Conservation (phyloP, 805 yeast species). For the Cyberlindnera euphorbiiphila region DNA sequence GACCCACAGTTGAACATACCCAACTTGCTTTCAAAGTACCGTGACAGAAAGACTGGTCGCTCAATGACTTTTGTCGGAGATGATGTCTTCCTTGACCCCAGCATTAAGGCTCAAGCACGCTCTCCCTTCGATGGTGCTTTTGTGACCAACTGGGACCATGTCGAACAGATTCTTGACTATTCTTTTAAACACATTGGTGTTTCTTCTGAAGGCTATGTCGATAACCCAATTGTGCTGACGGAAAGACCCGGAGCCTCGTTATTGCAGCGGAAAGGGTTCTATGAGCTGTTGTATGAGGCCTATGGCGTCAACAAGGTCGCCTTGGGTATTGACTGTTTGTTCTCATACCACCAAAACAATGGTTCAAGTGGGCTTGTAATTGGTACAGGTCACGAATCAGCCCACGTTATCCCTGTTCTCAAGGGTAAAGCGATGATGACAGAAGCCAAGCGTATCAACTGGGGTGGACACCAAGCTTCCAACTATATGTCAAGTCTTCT, state of each 20-base stretch:
- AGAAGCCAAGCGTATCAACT: slow-evolving; percentile 76
- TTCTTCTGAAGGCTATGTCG: slow-evolving; percentile 44
- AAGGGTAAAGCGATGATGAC: slow-evolving; percentile 61
- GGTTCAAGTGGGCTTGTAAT: slow-evolving; percentile 67
- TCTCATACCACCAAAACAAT: slow-evolving; percentile 67
- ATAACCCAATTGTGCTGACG: slow-evolving; percentile 76
- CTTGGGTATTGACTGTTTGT: slow-evolving; percentile 80
- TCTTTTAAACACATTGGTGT: slow-evolving; percentile 78
- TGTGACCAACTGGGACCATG: slow-evolving; percentile 88
- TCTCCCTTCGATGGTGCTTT: slow-evolving; percentile 86
- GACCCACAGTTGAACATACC: slow-evolving; percentile 66
- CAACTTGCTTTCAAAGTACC: slow-evolving; percentile 61
- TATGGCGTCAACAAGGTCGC: slow-evolving; percentile 72
- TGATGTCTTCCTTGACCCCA: slow-evolving; percentile 69
- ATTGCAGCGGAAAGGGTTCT: slow-evolving; percentile 68
- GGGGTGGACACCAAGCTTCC: slow-evolving; percentile 82
- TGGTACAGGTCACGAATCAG: slow-evolving; percentile 77
- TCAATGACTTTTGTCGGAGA: slow-evolving; percentile 76
- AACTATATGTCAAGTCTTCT: slow-evolving; percentile 60
- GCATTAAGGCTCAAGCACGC: slow-evolving; percentile 62
- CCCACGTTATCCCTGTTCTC: slow-evolving; percentile 78
- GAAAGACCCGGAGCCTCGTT: slow-evolving; percentile 73
- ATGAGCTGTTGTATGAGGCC: slow-evolving; percentile 81
- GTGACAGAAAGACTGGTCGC: slow-evolving; percentile 69
- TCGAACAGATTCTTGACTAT: slow-evolving; percentile 81